These are phyloP conservation scores for Torulaspora microellipsoides DNA, from an alignment of 805 yeast genomes.

Conservation along the genomic window DNA sequence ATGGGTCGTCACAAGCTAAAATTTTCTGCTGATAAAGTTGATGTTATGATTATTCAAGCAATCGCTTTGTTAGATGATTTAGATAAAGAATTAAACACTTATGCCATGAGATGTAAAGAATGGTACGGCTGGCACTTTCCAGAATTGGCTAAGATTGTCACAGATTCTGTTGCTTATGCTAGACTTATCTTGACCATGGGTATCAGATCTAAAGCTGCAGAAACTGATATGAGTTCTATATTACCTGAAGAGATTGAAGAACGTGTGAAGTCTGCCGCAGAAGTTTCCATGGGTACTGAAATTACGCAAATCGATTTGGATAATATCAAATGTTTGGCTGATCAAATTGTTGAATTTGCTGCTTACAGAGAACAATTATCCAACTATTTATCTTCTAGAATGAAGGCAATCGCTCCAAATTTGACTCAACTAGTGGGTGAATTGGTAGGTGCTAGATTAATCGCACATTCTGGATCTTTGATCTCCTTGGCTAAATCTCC, in stretches of 20 bases:
- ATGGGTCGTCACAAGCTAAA: constrained; percentile 97
- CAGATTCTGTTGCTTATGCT: constrained; percentile 94
- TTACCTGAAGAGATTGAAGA: constrained; percentile 91
- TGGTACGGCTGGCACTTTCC: constrained; percentile 99
- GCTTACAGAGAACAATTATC: constrained; percentile 95
- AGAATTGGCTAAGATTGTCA: constrained; percentile 94
- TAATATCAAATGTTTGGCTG: constrained; percentile 87
- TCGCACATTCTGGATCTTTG: constrained; percentile 95
- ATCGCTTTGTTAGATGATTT: constrained; percentile 94
- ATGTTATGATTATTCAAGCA: constrained; percentile 98
- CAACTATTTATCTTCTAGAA: constrained; percentile 84
- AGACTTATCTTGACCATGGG: constrained; percentile 94
- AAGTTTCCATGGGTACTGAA: constrained; percentile 99
- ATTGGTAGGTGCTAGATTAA: constrained; percentile 95
- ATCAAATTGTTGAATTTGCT: constrained; percentile 92
- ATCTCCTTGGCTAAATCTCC: constrained; percentile 96
- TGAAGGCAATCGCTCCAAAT: constrained; percentile 99
- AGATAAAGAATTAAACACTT: constrained; percentile 96
- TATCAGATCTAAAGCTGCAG: constrained; percentile 82
- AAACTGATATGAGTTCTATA: constrained; percentile 83
- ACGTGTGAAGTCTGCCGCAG: constrained; percentile 93
- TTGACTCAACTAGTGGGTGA: constrained; percentile 94
- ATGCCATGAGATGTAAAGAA: constrained; percentile 98
- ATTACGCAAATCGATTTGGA: constrained; percentile 85
- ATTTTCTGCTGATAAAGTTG: constrained; percentile 97